Conservation (phyloP, 2,329 filamentous ascomycete species). For the Trichoderma gracile region DNA sequence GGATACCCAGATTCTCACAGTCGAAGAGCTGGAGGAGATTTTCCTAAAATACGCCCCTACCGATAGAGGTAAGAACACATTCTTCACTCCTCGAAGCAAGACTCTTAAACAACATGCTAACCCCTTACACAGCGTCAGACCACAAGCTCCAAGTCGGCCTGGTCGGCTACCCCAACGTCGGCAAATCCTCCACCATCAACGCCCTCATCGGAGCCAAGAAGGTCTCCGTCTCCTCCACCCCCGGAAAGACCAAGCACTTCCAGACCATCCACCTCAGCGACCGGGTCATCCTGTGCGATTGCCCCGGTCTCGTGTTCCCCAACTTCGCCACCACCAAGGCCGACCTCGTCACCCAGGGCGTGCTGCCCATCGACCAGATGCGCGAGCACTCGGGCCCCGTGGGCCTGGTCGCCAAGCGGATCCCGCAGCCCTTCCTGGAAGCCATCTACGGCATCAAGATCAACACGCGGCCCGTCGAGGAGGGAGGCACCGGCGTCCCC, state of each 20-base stretch:
- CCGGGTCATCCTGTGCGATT: conserved; percentile 91
- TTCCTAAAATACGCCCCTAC: conserved; percentile 72
- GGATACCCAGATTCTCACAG: conserved; percentile 80
- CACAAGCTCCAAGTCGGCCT: conserved; percentile 85
- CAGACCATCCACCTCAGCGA: conserved; percentile 95
- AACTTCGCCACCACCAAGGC: conserved; percentile 97
- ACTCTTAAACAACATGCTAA: conserved; percentile 20
- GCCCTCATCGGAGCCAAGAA: conserved; percentile 98
- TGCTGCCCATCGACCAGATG: conserved; percentile 94
- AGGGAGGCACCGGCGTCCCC: conserved; percentile 86
- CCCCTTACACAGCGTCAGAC: conserved; percentile 43
- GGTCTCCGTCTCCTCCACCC: conserved; percentile 94
- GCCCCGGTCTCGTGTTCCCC: conserved; percentile 95
- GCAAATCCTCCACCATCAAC: conserved; percentile 99
- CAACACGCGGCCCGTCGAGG: conserved; percentile 74
- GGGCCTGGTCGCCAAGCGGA: conserved; percentile 76
- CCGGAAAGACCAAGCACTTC: conserved; percentile 99
- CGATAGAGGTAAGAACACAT: conserved; percentile 48
- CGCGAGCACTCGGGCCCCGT: conserved; percentile 89
- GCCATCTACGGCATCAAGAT: conserved; percentile 94
- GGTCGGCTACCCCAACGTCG: conserved; percentile 97
- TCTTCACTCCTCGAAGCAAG: no score
- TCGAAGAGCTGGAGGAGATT: conserved; percentile 86
- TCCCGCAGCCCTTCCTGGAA: conserved; percentile 87
- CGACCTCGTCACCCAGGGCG: conserved; percentile 91